Evolutionary conservation across 2,329 filamentous ascomycete genomes (phyloP), one percentile per base, ranked within the genome.

Genomic region (Aspergillus spinulosporus): DNA sequence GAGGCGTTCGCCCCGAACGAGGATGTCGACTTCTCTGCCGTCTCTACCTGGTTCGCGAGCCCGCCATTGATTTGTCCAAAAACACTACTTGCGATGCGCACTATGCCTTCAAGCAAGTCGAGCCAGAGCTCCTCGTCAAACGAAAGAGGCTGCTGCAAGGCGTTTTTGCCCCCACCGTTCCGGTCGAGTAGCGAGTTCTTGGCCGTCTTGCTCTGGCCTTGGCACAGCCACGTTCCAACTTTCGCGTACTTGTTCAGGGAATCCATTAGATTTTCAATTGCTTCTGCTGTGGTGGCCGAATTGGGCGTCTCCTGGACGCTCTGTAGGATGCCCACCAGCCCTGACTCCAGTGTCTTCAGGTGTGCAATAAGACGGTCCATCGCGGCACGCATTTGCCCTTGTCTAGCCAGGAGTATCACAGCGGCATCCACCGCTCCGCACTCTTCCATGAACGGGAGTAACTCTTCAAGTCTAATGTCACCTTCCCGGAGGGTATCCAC

Each of bases 201-300:
- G 57, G 77, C 80, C 4, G 82, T 83, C 66, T 88, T 89, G 48
- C 85, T 90, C 69, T 96, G 91, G 1, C 88, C 86, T 73, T 95
- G 90, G 65, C 94, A 97, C 9, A 99, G 79, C 94, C 94, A 99
- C 49, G 96, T 93, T 11, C 95, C 94, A 1, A 99, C 90, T 61
- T 92, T 88, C 1, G 88, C 86, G 73, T 96, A 97, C 70, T 96
- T 97, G 59, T 95, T 87, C 14, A 99, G 77, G 0, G 88, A 86
- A 56, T 85, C 83, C 3, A 96, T 80, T 1, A 96, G 80, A 55
- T 92, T 88, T 54, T 88, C 84, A 0, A 88, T 84, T 0, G 88
- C 84, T 60, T 88, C 84, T 57, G 86, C 83, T 2, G 87, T 81
- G 47, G 80, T 82, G 1, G 77, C 73, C 1, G 80, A 76, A 54